Conservation (phyloP, 257 asterid species). For the Solanum phureja region DNA sequence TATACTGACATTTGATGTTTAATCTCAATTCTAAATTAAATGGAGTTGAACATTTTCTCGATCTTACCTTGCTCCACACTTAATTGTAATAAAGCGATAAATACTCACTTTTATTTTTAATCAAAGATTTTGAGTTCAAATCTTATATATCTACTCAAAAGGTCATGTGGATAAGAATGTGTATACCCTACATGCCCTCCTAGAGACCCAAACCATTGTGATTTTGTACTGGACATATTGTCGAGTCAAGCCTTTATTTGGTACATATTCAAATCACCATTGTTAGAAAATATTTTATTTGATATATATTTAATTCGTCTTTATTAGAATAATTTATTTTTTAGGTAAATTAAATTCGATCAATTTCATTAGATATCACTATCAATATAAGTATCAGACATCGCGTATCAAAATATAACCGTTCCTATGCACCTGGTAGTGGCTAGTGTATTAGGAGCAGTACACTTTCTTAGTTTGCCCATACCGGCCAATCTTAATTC, state of each 20-base stretch:
- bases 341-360: rapidly evolving
- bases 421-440: not conserved
- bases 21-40: not conserved
- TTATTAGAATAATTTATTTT: not conserved
- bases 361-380: rapidly evolving
- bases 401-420: not conserved
- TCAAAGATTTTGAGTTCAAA: rapidly evolving
- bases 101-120: not conserved
- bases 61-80: not conserved
- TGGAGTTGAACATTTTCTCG: not conserved
- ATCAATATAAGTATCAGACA: not conserved
- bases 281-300: not conserved
- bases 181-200: not conserved
- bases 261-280: rapidly evolving
- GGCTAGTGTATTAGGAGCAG: not conserved
- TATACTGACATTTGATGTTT: not conserved
- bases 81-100: not conserved
- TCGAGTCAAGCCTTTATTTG: not conserved
- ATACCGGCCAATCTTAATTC: not conserved
- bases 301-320: rapidly evolving
- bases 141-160: not conserved
- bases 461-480: not conserved
- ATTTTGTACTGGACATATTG: not conserved
- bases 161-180: not conserved
- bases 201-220: not conserved